Evolutionary conservation across 371 early-diverging fungal genomes (phyloP), one percentile per base, ranked within the genome.

Genomic region (Coelomomyces lativittatus): DNA sequence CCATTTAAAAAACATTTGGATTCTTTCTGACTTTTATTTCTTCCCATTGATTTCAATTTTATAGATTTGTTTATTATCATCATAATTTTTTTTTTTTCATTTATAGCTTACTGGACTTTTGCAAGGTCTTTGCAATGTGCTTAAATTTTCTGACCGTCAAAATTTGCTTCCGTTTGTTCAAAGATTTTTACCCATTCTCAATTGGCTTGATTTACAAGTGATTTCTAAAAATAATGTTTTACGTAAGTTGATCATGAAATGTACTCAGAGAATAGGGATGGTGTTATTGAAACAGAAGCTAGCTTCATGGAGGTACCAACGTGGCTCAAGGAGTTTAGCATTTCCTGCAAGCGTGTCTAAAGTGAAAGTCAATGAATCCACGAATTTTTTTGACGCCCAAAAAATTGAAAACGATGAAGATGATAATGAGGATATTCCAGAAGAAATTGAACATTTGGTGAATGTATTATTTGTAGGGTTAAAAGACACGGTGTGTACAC

Each of bases 211-310:
- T 19, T 57, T 67, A n/a, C 68, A 67, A 0, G 55, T 53, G 19
- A 73, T 73, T 34, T 66, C 67, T 38, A 63, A 62, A 44, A 85
- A 86, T 52, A 51, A 83, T 14, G 41, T 86, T n/a, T 62, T 87
- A 30, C 70, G 86, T 15, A 88, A 92, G 54, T 60, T 85, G 23
- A 50, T 80, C 4, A 67, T 79, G 21, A 92, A 92, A 56, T 63
- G 88, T 0, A 67, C 80, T 3, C 88, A 88, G 54, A 74, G 89
- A 17, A 65, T 87, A 10, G 89, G 85, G 0, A 59, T 88, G 19
- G 74, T 79, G 33, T 70, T 63, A 45, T 49, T 89, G 19, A 74
- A 66, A 43, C 85, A 85, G 1, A 72, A 77, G 43, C 55, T 82
- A 10, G 85, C 83, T 3, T 44, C 55, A n/a, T 89, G 81, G 87